Evolutionary conservation across 495 filamentous ascomycete species (phyloP), one percentile per base, ranked within the genome.

Genomic region (Bombardia bombarda): DNA sequence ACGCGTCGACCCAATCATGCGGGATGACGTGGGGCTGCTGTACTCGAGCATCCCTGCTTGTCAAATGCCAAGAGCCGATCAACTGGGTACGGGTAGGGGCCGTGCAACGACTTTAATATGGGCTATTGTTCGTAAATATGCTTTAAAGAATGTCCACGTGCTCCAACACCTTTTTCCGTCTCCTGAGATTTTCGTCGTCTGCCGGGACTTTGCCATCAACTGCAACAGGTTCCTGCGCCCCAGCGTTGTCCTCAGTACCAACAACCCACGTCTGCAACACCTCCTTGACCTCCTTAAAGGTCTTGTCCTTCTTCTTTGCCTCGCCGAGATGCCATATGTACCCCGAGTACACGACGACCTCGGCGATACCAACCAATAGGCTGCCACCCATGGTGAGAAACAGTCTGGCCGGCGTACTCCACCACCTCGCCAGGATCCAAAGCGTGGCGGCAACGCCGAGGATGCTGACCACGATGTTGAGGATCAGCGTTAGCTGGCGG

Each of bases 331-430:
- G 80, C 65, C 81, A 73, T 32, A 94, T 62, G 65, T 95, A 98
- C 6, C 87, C 86, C 9, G 75, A 79, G 62, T 97, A 96, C 28
- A 97, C 78, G 18, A 82, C 80, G 8, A 92, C 82, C 61, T 98
- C 92, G 4, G 88, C 90, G 34, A 93, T 68, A 3, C 82, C 89
- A 18, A 96, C 86, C 16, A 86, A 46, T 3, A 77, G 57, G 42
- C 79, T 82, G 3, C 82, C 80, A 7, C 71, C 72, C 66, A 90
- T 72, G 26, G 81, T 84, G 16, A 87, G 61, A 13, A 79, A 84
- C 32, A 90, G 58, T 38, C 86, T 60, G 25, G 75, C 68, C 1
- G 86, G 81, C 3, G 79, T 78, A 45, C 73, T 79, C 84, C 83
- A 88, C 61, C 73, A 76, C 22, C 74, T 67, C 1, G 80, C 81